Evolutionary conservation across 768 basidiomycete species (phyloP).

Genomic region (Amanita rubescens): DNA sequence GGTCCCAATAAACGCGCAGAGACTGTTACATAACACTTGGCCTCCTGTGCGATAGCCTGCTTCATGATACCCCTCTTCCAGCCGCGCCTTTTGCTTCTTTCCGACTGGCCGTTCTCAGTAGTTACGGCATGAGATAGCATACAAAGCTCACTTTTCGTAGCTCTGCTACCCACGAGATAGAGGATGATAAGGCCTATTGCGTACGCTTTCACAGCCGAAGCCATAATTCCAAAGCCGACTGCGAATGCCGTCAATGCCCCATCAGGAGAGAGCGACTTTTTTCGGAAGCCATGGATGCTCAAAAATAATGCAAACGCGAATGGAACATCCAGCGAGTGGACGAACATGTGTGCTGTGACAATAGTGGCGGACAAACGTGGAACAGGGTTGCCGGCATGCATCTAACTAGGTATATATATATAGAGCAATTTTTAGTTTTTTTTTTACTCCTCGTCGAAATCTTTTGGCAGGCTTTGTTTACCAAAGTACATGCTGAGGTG

Average conservation of each 20-base stretch:
- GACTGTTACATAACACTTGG: slow-evolving; percentile 82
- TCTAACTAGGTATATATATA: neutral
- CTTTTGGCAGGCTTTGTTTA: slow-evolving; percentile 32
- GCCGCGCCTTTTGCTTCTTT: slow-evolving; percentile 60
- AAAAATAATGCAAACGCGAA: slow-evolving; percentile 45
- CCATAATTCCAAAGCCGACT: slow-evolving; percentile 68
- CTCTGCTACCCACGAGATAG: slow-evolving; percentile 73
- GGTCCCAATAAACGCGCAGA: slow-evolving; percentile 51
- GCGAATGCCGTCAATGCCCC: slow-evolving; percentile 74
- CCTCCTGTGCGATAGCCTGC: slow-evolving; percentile 66
- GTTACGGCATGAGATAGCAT: neutral
- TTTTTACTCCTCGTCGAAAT: neutral
- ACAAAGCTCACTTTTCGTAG: slow-evolving; percentile 63
- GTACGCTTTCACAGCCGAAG: slow-evolving; percentile 57
- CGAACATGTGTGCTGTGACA: slow-evolving; percentile 1
- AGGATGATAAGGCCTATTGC: slow-evolving; percentile 65
- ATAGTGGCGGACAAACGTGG: neutral
- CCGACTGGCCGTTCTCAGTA: slow-evolving; percentile 39
- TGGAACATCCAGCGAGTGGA: slow-evolving; percentile 26
- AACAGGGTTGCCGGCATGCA: neutral
- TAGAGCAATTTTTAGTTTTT: no score
- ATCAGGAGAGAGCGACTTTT: slow-evolving; percentile 65
- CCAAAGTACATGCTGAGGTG: slow-evolving; percentile 35
- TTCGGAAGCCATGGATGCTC: slow-evolving; percentile 62
- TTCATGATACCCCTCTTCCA: slow-evolving; percentile 75